A percentile compares a stretch with the other conserved stretches of the same genome.
Evolutionary conservation across 139 green algal genomes (phyloP).

Genomic region (Volvox africanus): DNA sequence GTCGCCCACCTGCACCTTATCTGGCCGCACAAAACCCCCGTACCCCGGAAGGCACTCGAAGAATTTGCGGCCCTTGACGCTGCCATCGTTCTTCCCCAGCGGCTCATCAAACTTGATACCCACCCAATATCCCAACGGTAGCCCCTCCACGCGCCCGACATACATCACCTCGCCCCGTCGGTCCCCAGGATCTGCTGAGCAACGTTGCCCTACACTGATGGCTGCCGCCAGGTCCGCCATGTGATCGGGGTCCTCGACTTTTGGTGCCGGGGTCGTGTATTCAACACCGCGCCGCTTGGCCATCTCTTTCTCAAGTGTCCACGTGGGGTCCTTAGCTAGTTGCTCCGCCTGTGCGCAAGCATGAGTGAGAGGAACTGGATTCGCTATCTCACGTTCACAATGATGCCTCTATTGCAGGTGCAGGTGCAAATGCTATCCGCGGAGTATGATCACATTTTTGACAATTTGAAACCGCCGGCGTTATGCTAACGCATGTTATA

Average conservation of each 20-base stretch:
- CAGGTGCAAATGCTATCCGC: no score
- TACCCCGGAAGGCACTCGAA: slow-evolving; percentile 82
- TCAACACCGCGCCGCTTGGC: slow-evolving; percentile 65
- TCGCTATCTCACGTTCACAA: no score
- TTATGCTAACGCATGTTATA: no score
- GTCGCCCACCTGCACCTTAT: slow-evolving; percentile 85
- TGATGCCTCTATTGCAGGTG: no score
- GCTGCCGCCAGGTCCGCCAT: slow-evolving; percentile 48
- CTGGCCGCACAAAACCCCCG: slow-evolving; percentile 89
- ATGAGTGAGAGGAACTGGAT: not conserved
- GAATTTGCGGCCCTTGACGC: slow-evolving; percentile 80
- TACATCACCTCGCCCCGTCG: slow-evolving; percentile 89
- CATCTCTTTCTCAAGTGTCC: slow-evolving; percentile 92
- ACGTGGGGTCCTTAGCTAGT: slow-evolving; percentile 88
- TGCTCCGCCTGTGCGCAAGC: slow-evolving; percentile 70
- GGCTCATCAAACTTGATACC: slow-evolving; percentile 97
- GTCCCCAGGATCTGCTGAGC: slow-evolving; percentile 92
- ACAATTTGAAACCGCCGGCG: no score
- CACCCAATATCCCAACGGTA: slow-evolving; percentile 91
- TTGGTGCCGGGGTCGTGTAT: slow-evolving; percentile 55
- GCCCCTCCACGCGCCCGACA: slow-evolving; percentile 78
- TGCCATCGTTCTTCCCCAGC: slow-evolving; percentile 96
- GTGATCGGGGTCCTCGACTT: slow-evolving; percentile 55
- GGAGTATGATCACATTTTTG: no score
- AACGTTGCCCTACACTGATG: slow-evolving; percentile 66